A percentile compares a stretch with the other conserved stretches of the same genome.
Conservation (phyloP, 495 filamentous ascomycete species). For the Daldinia decipiens region DNA sequence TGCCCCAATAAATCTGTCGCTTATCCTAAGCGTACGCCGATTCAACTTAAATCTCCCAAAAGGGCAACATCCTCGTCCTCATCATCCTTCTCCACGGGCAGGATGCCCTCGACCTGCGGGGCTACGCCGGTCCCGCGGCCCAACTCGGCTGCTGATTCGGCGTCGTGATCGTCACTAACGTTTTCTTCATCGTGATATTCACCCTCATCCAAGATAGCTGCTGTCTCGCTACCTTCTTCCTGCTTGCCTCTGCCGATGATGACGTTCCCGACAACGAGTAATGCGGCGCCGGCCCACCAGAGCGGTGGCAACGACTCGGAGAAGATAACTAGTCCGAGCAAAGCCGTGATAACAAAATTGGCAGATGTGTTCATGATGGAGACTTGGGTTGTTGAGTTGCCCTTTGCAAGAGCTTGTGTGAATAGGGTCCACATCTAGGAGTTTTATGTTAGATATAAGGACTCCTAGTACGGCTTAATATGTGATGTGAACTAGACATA, state of each 20-base stretch:
- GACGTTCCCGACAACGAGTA: slow-evolving; percentile 90
- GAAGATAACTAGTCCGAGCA: slow-evolving; percentile 83
- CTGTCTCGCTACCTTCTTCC: slow-evolving; percentile 30
- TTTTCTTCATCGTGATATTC: slow-evolving; percentile 11
- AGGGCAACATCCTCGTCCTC: slow-evolving; percentile 47
- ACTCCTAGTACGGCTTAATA: neutral
- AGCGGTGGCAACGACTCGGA: slow-evolving; percentile 74
- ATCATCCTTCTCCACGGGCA: slow-evolving; percentile 39
- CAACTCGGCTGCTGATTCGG: slow-evolving; percentile 25
- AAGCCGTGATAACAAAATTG: slow-evolving; percentile 91
- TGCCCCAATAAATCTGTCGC: neutral
- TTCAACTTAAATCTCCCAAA: slow-evolving; percentile 38
- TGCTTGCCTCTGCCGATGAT: slow-evolving; percentile 83
- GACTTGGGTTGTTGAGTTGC: slow-evolving; percentile 86
- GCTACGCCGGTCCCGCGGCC: slow-evolving; percentile 8
- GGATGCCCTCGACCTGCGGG: slow-evolving; percentile 15
- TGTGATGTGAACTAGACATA: slow-evolving; percentile 48
- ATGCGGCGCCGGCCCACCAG: slow-evolving; percentile 88
- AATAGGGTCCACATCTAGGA: slow-evolving; percentile 88
- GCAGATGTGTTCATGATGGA: slow-evolving; percentile 91
- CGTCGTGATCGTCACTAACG: slow-evolving; percentile 10
- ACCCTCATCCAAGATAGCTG: neutral
- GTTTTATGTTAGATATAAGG: slow-evolving; percentile 2
- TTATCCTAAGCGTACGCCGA: neutral
- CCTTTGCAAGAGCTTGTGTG: slow-evolving; percentile 82